Evolutionary conservation across 768 basidiomycete species (phyloP), one percentile per base, ranked within the genome.

Genomic region (Suillus variegatus): DNA sequence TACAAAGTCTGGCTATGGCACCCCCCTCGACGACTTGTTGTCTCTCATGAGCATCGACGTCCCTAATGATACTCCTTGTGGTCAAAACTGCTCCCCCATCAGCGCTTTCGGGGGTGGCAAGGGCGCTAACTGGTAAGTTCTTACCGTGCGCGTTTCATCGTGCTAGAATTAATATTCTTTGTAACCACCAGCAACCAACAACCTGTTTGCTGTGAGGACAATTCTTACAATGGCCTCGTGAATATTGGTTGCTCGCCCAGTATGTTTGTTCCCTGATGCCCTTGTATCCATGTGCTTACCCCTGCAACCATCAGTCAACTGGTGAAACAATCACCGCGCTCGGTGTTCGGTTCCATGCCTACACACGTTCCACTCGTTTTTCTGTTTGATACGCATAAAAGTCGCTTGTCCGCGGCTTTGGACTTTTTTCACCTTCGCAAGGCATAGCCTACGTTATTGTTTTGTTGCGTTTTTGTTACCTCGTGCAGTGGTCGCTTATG

Each of bases 141-240:
- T 32, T 63, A 3, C 25, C 35, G 40, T 3, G 0, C 6, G 1
- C 5, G 1, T 14, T 16, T 18, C 44, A 9, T 38, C 3, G 0
- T 6, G 20, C 32, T 6, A 9, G 12, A 12, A 3, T 25, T 66
- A 14, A 74, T 32, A 0, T 35, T 32, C 6, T 13, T 16, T 22
- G 7, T 25, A 25, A 67, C 52, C 72, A 62, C 36, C 20, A 83
- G 82, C 67, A 6, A 64, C 6, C 51, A 67, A 6, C 64, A 81
- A 51, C 68, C 79, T 1, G 82, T 82, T 1, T 85, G 84, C 68
- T 84, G 84, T 66, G 41, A 69, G 0, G 64, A 77, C 65, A 76
- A 79, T 64, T 46, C 62, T 1, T 79, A 73, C 69, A 64, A 64
- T 16, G 81, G 82, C 3, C 18, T 84, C 13, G 62, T 84, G 64